Evolutionary conservation across 331 rosid species (phyloP), one percentile per base, ranked within the genome.

Genomic region (Acacia concinna): DNA sequence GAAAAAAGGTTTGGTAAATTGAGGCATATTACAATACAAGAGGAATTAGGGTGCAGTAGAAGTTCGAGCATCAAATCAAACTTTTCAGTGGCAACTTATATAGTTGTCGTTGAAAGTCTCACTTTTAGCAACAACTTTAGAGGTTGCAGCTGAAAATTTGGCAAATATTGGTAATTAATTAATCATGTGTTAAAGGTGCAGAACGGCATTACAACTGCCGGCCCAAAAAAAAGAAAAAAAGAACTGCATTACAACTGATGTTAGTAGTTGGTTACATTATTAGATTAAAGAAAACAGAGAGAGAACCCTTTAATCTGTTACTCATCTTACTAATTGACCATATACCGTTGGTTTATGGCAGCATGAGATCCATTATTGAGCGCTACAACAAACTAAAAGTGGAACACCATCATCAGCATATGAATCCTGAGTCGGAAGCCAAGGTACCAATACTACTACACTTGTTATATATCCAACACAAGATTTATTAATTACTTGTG

Each of bases 281-380:
- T 46, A 15, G 52, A 46, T 46, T 46, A 4, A 15, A 5, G 0
- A 46, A 17, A 46, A 44, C n/a, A n/a, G n/a, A 44, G 0, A 44
- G 4, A 3, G 49, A 44, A 4, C 2, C n/a, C 10, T 8, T 8
- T 8, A 1, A 38, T 52, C 8, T 21, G 12, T 52, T 52, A n/a
- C 6, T 34, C 43, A 71, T 60, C 21, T 38, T 41, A 18, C 10
- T 66, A 57, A 73, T 77, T 1, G 13, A 47, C 68, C 47, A 46
- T 38, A 38, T 38, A 46, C 20, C 15, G 20, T 46, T 52, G 52
- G 37, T 64, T 38, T 73, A 20, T 81, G 54, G 71, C 87, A 92
- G 97, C 88, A 73, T 90, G 87, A 79, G 79, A 80, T 80, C 90
- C 28, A 71, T 85, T 15, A 87, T 85, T 25, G 94, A 90, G 32